phyloP scores from a whole-genome alignment of 345 rosid species.

The Sonneratia alba region DNA sequence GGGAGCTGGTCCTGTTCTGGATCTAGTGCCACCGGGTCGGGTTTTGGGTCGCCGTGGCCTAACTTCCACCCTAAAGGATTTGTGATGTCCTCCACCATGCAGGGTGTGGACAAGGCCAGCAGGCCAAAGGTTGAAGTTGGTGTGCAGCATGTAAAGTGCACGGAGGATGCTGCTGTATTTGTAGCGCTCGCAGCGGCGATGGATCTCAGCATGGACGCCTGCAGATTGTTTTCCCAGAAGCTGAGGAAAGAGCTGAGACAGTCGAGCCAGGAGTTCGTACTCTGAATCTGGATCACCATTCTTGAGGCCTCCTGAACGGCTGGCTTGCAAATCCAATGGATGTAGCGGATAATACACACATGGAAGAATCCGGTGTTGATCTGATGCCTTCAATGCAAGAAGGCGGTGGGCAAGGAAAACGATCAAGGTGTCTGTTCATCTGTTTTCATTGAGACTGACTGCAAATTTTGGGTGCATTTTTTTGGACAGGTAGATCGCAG shows the following conservation, averaged over 20 bases:
- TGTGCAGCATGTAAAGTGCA: slow-evolving; percentile 87
- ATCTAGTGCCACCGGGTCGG: slow-evolving; percentile 18
- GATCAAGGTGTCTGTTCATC: neutral
- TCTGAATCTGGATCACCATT: slow-evolving; percentile 11
- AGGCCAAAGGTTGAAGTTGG: slow-evolving; percentile 81
- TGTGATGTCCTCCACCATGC: slow-evolving; percentile 81
- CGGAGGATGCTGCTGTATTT: slow-evolving; percentile 91
- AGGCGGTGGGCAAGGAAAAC: neutral
- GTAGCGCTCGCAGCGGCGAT: slow-evolving; percentile 92
- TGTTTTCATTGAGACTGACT: neutral
- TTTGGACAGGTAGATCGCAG: neutral
- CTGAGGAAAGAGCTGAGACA: slow-evolving; percentile 77
- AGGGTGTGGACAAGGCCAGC: slow-evolving; percentile 39
- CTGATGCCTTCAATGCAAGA: neutral
- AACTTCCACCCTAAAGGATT: slow-evolving; percentile 42
- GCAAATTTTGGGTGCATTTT: neutral
- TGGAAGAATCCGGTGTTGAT: neutral
- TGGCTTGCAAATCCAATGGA: neutral
- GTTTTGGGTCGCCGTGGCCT: slow-evolving; percentile 28
- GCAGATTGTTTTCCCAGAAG: slow-evolving; percentile 68
- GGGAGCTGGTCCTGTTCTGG: slow-evolving; percentile 70
- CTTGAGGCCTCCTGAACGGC: neutral
- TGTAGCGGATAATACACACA: neutral
- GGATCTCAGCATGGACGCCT: slow-evolving; percentile 95
- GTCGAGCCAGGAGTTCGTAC: slow-evolving; percentile 44